These are phyloP conservation scores for Pythium phragmitis DNA, from an alignment of 352 stramenopile species.

Conservation along the genomic window DNA sequence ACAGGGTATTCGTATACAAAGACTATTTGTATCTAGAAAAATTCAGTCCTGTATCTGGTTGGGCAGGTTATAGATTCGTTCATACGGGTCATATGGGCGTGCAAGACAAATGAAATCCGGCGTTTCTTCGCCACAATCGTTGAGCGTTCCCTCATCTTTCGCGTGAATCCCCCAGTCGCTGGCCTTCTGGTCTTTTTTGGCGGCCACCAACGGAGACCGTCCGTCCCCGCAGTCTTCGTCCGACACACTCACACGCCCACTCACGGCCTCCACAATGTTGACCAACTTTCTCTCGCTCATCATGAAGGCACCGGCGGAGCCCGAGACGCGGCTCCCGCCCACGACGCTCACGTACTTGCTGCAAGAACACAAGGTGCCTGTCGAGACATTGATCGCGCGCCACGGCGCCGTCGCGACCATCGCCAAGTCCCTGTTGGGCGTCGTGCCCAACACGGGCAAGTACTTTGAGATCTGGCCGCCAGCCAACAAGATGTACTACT, in stretches of 20 bases:
- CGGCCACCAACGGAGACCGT: background rate
- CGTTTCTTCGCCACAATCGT: background rate
- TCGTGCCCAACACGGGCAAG: constrained; percentile 28
- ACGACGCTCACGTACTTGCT: constrained; percentile 23
- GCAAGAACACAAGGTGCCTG: constrained; percentile 19
- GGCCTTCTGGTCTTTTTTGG: background rate
- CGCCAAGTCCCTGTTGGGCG: constrained; percentile 20
- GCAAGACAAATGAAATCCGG: constrained; percentile 3
- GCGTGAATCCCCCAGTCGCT: background rate
- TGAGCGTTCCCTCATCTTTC: background rate
- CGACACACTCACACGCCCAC: background rate
- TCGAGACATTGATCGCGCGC: constrained; percentile 19
- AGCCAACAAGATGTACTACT: constrained; percentile 26
- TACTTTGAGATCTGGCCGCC: constrained; percentile 27
- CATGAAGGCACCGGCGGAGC: constrained; percentile 13
- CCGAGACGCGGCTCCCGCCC: constrained; percentile 16
- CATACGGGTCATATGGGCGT: background rate
- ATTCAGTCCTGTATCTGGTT: too few species aligned
- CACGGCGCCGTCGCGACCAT: constrained; percentile 21
- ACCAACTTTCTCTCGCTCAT: constrained; percentile 10
- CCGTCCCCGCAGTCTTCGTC: background rate
- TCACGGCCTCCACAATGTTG: constrained; percentile 3
- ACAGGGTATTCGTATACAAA: too few species aligned
- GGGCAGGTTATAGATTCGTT: background rate
- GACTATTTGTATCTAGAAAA: too few species aligned